These are phyloP conservation scores for Candida adriatica DNA, from an alignment of 805 yeast species.

Conservation along the genomic window DNA sequence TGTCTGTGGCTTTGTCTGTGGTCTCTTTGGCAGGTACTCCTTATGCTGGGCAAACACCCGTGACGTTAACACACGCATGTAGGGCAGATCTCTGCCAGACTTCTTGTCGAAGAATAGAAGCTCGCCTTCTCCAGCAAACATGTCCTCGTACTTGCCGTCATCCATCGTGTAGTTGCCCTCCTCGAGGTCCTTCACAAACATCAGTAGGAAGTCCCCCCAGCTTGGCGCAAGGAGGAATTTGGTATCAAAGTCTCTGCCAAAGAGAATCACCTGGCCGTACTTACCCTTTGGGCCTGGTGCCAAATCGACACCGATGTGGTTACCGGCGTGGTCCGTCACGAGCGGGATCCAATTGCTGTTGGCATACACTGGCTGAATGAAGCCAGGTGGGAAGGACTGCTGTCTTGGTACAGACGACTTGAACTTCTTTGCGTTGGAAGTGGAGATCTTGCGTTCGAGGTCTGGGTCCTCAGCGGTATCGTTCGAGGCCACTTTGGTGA, in stretches of 20 bases:
- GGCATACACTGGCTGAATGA: conserved; percentile 73
- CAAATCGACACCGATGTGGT: conserved; percentile 85
- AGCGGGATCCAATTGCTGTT: conserved; percentile 90
- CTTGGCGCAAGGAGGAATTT: conserved; percentile 81
- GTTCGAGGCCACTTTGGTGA: conserved; percentile 11
- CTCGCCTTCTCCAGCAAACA: conserved; percentile 67
- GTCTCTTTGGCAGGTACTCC: conserved; percentile 11
- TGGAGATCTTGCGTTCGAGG: conserved; percentile 19
- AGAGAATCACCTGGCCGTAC: conserved; percentile 88
- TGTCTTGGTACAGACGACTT: conserved; percentile 42
- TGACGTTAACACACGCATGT: conserved; percentile 32
- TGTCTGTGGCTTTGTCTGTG: conserved; percentile 9
- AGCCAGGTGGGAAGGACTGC: conserved; percentile 70
- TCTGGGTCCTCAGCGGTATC: conserved; percentile 14
- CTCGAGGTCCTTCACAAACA: conserved; percentile 83
- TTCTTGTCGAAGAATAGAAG: conserved; percentile 60
- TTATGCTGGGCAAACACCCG: conserved; percentile 23
- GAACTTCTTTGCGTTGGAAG: conserved; percentile 26
- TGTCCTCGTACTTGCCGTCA: conserved; percentile 56
- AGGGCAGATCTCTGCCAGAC: conserved; percentile 39
- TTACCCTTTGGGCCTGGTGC: conserved; percentile 73
- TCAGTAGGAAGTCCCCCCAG: conserved; percentile 83
- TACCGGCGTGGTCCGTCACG: conserved; percentile 82
- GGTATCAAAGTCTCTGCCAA: conserved; percentile 91
- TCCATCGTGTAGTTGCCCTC: conserved; percentile 70